Evolutionary conservation across 768 basidiomycete genomes (phyloP), one percentile per base, ranked within the genome.

Genomic region (Russula sp.): DNA sequence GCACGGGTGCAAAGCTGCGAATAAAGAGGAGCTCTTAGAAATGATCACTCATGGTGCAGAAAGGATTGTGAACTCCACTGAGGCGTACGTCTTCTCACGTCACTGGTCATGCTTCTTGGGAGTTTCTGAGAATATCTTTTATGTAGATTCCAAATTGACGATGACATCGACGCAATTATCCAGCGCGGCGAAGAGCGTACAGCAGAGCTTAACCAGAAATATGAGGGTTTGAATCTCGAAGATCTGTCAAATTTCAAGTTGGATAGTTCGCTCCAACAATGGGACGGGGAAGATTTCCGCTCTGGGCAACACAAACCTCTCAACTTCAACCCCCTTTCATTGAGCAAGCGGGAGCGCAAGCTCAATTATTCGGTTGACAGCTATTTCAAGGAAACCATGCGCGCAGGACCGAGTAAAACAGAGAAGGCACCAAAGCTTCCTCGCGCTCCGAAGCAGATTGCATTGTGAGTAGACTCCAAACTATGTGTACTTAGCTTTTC

Each of bases 31-130:
- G 61, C 78, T 99, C 14, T 76, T 98, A 39, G 95, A 98, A 70
- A 99, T 98, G 93, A 98, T 99, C 61, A 87, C 94, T 7, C 93
- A 96, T 69, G 96, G 97, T 20, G 96, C 94, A 0, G 96, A 98
- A 72, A 90, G 93, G 73, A 98, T 99, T 59, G 94, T 98, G 72
- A 96, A 88, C 70, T 77, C 85, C 4, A 72, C 74, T 0, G 87
- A 90, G 14, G 83, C 85, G 90, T 93, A 59, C 64, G 87, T 52
- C 36, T 34, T 38, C 10, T 18, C 75, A 13, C 5, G n/a, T 18
- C 10, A 45, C 41, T 42, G 18, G 35, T 47, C 45, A 43, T 60
- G 18, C 34, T 18, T 10, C 51, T 20, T 7, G 42, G 22, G 34
- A 5, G 2, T 22, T 43, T 8, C 41, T 59, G 18, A 20, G n/a